Base-by-base conservation (phyloP, 768 basidiomycete species). In the Hirschioporus abietinus region DNA sequence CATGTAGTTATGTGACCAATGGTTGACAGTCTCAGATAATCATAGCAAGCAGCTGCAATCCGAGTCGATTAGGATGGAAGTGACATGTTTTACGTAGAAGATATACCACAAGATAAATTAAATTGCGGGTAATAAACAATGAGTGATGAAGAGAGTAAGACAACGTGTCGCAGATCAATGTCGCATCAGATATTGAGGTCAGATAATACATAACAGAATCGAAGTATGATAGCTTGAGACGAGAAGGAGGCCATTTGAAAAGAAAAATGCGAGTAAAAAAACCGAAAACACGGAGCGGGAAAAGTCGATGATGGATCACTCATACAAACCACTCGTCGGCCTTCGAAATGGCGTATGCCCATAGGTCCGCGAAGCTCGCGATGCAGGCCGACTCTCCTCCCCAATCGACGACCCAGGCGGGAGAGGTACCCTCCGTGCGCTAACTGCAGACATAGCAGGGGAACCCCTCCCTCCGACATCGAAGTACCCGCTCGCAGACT, bases 321-420 rank as follows among this genome's bases (percentile, higher is more conserved):
- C 60, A 24, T 61, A 25, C 60, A 61, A 9, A 4, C 25, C 60
- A 24, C 60, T 61, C 24, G 60, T 61, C 60, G 60, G 60, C 60
- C 60, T 25, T 2, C 60, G 24, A 24, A 6, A 61, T 23, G 60
- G 60, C 3, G 60, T 61, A 61, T 52, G 42, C 12, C 42, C 42
- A 15, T 52, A 52, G 6, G 42, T 52, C 42, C 60, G 60, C 60
- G 30, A 34, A 15, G 60, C 30, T 12, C 30, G 60, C 18, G 25
- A 25, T 15, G 60, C 30, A 6, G 60, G 60, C 18, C 25, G 60
- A 8, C 7, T 5, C 24, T 34, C 30, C 24, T 61, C 60, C 24
- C 60, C 60, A 24, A 25, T 34, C 5, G 60, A 25, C 24, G 60
- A 25, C 1, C 25, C 24, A 17, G 60, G 25, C 10, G 60, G 60